Percentiles rank a stretch among this genome's conserved stretches.
Evolutionary conservation across 140 eudicot species (phyloP).

Genomic region (Artemisia princeps): DNA sequence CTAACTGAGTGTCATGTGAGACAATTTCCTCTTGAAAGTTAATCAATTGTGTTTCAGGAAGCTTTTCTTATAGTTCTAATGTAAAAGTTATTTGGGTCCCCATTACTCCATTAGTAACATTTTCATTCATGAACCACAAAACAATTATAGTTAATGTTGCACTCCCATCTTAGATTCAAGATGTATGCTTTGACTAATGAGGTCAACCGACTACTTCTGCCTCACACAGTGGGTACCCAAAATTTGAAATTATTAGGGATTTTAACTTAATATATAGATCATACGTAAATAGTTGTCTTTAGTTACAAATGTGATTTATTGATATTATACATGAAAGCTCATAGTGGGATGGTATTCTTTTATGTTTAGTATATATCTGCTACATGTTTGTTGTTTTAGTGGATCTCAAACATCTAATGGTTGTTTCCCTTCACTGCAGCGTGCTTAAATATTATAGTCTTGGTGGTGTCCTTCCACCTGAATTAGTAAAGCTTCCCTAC

Average conservation of each 20-base stretch:
- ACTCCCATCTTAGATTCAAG: background rate
- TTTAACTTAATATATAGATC: background rate
- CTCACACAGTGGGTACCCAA: background rate
- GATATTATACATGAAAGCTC: background rate
- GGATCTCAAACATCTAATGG: slow-evolving; percentile 9
- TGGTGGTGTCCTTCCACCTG: slow-evolving; percentile 75
- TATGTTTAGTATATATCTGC: too few relatives aligned
- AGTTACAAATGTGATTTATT: background rate
- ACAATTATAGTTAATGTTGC: background rate
- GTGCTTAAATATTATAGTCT: slow-evolving; percentile 58
- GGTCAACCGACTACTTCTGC: background rate
- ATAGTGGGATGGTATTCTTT: background rate
- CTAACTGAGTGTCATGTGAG: too few relatives aligned
- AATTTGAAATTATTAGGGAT: background rate
- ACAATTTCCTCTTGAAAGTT: too few relatives aligned
- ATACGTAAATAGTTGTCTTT: slow-evolving; percentile 11
- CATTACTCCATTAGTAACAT: background rate
- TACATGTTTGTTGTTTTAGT: background rate
- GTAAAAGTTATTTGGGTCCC: too few relatives aligned
- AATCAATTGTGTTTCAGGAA: too few relatives aligned
- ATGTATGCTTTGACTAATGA: background rate
- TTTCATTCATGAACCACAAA: background rate
- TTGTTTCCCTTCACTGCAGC: slow-evolving; percentile 39
- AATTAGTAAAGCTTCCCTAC: slow-evolving; percentile 51
- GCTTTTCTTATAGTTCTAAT: too few relatives aligned